A percentile compares a stretch with the other conserved stretches of the same genome.
phyloP scores from a whole-genome alignment of 805 yeast genomes.

The Hanseniaspora guilliermondii region DNA sequence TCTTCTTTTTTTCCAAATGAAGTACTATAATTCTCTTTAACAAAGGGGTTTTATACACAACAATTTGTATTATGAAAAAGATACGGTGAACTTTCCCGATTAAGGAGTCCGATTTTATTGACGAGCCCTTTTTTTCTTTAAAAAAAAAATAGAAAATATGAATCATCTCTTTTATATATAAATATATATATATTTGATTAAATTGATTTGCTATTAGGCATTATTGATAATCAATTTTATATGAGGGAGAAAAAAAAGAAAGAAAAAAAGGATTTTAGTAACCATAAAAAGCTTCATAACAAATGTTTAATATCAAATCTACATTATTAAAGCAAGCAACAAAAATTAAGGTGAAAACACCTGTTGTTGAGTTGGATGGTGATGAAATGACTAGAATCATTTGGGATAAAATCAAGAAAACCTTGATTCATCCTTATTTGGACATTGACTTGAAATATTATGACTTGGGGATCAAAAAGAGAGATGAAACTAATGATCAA shows the following conservation, averaged over 20 bases:
- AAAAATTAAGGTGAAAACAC: conserved; percentile 59
- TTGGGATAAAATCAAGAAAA: conserved; percentile 62
- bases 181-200: too few species aligned
- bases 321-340: conserved; percentile 23
- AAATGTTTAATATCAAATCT: conserved; percentile 18
- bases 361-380: conserved; percentile 71
- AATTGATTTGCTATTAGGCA: too few species aligned
- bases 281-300: background rate
- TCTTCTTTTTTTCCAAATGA: too few species aligned
- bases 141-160: background rate
- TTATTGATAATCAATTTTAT: too few species aligned
- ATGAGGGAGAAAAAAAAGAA: too few species aligned
- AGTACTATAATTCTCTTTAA: too few species aligned
- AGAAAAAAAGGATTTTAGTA: background rate
- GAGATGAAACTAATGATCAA: conserved; percentile 62
- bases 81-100: background rate
- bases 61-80: too few species aligned
- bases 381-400: conserved; percentile 81
- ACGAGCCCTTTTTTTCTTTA: background rate
- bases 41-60: too few species aligned
- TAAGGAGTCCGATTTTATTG: conserved; percentile 4
- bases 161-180: too few species aligned
- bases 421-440: conserved; percentile 54
- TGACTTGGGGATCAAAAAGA: conserved; percentile 53
- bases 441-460: conserved; percentile 66